A percentile compares a stretch with the other conserved stretches of the same genome.
phyloP scores from a whole-genome alignment of 1,139 yeast genomes.

The Arxiozyma bovina region DNA sequence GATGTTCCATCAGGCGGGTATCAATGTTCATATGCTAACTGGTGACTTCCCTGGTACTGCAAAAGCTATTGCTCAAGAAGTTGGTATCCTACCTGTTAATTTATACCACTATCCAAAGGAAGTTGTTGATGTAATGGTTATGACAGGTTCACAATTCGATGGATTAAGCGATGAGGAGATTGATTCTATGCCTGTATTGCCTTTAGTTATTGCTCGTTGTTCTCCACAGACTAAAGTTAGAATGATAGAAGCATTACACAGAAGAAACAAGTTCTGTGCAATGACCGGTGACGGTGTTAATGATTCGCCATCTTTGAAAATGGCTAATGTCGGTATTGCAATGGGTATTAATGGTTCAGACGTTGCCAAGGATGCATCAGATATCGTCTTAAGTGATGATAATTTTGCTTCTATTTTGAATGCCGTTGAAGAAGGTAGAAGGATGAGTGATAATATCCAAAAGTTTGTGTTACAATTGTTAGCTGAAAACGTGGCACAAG shows the following conservation, averaged over 20 bases:
- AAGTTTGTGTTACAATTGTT: slow-evolving; percentile 88
- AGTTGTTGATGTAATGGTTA: slow-evolving; percentile 53
- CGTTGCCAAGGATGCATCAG: slow-evolving; percentile 97
- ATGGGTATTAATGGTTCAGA: slow-evolving; percentile 98
- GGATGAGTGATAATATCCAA: slow-evolving; percentile 89
- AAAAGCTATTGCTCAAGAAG: slow-evolving; percentile 77
- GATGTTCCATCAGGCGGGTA: slow-evolving; percentile 80
- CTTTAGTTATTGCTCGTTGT: slow-evolving; percentile 90
- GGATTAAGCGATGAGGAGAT: slow-evolving; percentile 58
- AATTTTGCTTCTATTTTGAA: slow-evolving; percentile 86
- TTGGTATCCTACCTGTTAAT: slow-evolving; percentile 76
- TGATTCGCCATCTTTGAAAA: slow-evolving; percentile 93
- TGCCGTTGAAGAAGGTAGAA: slow-evolving; percentile 95
- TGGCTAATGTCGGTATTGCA: slow-evolving; percentile 94
- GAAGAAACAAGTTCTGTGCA: slow-evolving; percentile 91
- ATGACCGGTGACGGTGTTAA: slow-evolving; percentile 99
- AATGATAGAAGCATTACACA: slow-evolving; percentile 84
- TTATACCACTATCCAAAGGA: slow-evolving; percentile 64
- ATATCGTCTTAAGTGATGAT: slow-evolving; percentile 94
- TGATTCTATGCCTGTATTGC: slow-evolving; percentile 65
- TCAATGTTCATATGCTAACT: slow-evolving; percentile 95
- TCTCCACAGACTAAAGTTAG: slow-evolving; percentile 93
- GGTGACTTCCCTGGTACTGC: slow-evolving; percentile 97
- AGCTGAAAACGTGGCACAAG: slow-evolving; percentile 86
- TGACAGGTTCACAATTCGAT: slow-evolving; percentile 81